A percentile compares a stretch with the other conserved stretches of the same genome.
phyloP scores from a whole-genome alignment of 139 green algal species.

The Chlorella ohadii region DNA sequence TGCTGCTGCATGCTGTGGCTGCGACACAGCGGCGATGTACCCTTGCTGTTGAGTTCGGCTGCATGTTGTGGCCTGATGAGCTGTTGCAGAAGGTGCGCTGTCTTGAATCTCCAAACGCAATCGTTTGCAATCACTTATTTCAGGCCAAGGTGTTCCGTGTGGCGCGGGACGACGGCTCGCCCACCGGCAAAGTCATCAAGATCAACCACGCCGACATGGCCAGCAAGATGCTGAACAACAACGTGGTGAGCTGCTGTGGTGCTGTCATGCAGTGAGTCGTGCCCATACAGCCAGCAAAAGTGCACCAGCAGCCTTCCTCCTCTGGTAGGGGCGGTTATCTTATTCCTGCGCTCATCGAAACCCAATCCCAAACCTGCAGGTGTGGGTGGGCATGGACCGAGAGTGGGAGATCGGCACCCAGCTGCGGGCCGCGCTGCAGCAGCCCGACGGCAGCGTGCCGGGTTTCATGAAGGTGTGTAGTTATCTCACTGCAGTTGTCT shows the following conservation, averaged over 20 bases:
- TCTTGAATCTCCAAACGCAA: too few species aligned
- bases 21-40: too few species aligned
- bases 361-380: not conserved
- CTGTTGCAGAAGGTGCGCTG: too few species aligned
- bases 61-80: too few species aligned
- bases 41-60: too few species aligned
- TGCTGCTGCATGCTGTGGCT: too few species aligned
- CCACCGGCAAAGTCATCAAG: slow-evolving; percentile 44
- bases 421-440: slow-evolving; percentile 22
- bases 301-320: too few species aligned
- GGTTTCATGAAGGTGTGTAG: slow-evolving; percentile 35
- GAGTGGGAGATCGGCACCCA: slow-evolving; percentile 40
- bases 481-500: too few species aligned
- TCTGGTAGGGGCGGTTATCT: too few species aligned
- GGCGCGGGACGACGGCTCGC: slow-evolving; percentile 22
- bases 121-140: not conserved
- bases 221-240: slow-evolving; percentile 38
- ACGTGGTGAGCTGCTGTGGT: not conserved
- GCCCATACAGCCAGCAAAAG: too few species aligned
- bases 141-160: slow-evolving; percentile 41
- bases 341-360: too few species aligned
- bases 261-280: too few species aligned
- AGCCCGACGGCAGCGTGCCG: slow-evolving; percentile 26
- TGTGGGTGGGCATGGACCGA: slow-evolving; percentile 21
- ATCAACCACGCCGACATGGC: slow-evolving; percentile 37